Percentiles rank a stretch among this genome's conserved stretches.
These are phyloP conservation scores for Bryum argenteum DNA, from an alignment of 225 moss, liverwort and hornwort species.

Conservation along the genomic window DNA sequence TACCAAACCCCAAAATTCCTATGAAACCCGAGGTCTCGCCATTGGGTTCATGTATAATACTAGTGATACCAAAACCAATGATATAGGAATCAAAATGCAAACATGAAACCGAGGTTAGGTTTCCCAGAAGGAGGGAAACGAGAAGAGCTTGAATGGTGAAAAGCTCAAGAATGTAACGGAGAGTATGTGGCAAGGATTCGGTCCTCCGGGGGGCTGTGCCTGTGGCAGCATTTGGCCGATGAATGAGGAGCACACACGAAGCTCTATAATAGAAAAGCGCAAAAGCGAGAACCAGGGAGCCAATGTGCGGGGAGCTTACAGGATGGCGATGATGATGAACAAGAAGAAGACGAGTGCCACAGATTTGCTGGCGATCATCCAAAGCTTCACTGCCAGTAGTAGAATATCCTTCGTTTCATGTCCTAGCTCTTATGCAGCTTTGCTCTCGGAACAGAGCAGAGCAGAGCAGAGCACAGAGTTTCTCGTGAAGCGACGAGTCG, in stretches of 20 bases:
- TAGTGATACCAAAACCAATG: too few relatives aligned
- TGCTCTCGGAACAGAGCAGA: background rate
- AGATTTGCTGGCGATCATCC: background rate
- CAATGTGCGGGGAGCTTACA: slow-evolving; percentile 26
- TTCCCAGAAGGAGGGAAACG: too few relatives aligned
- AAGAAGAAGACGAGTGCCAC: slow-evolving; percentile 20
- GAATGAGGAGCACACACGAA: background rate
- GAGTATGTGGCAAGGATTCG: too few relatives aligned
- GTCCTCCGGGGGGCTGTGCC: too few relatives aligned
- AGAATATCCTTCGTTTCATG: slow-evolving; percentile 21
- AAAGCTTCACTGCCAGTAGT: background rate
- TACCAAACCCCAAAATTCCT: too few relatives aligned
- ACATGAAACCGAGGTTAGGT: too few relatives aligned
- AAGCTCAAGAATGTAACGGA: too few relatives aligned
- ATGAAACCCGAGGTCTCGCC: too few relatives aligned
- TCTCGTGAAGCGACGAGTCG: background rate
- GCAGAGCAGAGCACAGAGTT: background rate
- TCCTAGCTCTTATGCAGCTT: background rate
- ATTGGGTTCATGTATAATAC: too few relatives aligned
- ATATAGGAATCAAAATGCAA: too few relatives aligned
- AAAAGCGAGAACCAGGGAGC: slow-evolving; percentile 25
- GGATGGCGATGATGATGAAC: slow-evolving; percentile 37
- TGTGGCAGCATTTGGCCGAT: background rate
- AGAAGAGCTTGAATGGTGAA: too few relatives aligned
- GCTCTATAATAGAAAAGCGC: slow-evolving; percentile 6